phyloP scores from a whole-genome alignment of 2,329 filamentous ascomycete genomes.

The Botryosphaeria dothidea region DNA sequence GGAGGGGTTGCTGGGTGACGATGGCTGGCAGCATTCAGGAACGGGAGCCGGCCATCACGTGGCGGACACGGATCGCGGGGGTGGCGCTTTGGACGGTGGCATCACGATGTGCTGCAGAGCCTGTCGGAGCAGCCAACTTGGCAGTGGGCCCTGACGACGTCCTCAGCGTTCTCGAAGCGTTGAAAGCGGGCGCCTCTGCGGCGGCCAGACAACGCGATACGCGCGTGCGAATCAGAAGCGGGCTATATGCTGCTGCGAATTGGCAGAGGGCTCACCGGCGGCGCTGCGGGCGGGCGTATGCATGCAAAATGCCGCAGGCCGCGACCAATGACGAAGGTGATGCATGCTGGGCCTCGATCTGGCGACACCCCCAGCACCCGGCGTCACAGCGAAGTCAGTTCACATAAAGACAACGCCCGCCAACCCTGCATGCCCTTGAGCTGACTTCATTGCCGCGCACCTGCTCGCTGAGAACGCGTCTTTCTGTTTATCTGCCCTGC shows the following conservation, averaged over 20 bases:
- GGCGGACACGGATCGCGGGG: conserved; percentile 9
- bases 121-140: conserved; percentile 8
- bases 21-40: background rate
- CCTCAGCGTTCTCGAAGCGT: conserved; percentile 13
- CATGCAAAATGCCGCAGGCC: conserved; percentile 13
- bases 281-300: conserved; percentile 12
- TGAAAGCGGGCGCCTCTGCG: too few species aligned
- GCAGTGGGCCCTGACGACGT: background rate
- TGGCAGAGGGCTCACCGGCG: conserved; percentile 12
- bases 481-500: background rate
- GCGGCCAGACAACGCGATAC: background rate
- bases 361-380: conserved; percentile 11
- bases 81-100: conserved; percentile 5
- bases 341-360: conserved; percentile 11
- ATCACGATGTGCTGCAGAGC: conserved; percentile 11
- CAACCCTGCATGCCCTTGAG: background rate
- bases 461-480: background rate
- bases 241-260: background rate
- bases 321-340: conserved; percentile 5
- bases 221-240: conserved; percentile 11
- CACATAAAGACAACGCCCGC: conserved; percentile 16
- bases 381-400: conserved; percentile 4
- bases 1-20: background rate
- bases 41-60: conserved; percentile 9
- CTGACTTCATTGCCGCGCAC: background rate